Conservation (phyloP, 495 filamentous ascomycete genomes). For the Cenococcum geophilum region DNA sequence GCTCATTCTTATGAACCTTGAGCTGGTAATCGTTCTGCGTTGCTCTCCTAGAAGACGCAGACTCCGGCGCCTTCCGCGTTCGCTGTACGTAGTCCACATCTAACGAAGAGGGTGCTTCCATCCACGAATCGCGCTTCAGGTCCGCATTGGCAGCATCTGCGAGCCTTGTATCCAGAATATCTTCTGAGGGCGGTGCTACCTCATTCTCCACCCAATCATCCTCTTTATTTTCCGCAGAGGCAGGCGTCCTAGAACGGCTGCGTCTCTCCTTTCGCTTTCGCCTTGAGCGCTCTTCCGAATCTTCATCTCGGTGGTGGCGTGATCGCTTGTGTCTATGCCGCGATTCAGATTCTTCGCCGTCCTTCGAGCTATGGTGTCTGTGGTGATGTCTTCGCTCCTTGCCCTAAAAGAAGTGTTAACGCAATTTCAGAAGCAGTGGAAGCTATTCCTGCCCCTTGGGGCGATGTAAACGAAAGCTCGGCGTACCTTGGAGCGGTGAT, state of each 20-base stretch:
- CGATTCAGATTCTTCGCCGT: conserved; percentile 39
- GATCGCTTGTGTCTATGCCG: conserved; percentile 53
- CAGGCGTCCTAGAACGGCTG: conserved; percentile 12
- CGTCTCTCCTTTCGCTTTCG: conserved; percentile 24
- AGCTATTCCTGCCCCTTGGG: background rate
- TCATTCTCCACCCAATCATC: conserved; percentile 26
- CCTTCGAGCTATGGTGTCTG: conserved; percentile 38
- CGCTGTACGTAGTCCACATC: conserved; percentile 82
- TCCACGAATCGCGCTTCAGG: conserved; percentile 79
- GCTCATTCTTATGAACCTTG: conserved; percentile 71
- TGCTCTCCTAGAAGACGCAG: conserved; percentile 35
- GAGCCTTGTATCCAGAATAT: conserved; percentile 34
- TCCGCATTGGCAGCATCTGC: conserved; percentile 23
- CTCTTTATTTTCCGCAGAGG: conserved; percentile 22
- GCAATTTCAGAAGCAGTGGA: background rate
- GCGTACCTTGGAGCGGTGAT: conserved; percentile 26
- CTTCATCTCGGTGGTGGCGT: conserved; percentile 40
- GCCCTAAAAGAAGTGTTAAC: conserved; percentile 8
- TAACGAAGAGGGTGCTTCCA: conserved; percentile 75
- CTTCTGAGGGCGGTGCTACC: conserved; percentile 38
- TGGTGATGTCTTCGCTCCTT: conserved; percentile 33
- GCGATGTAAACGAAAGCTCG: background rate
- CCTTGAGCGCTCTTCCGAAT: conserved; percentile 27
- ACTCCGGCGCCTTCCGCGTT: conserved; percentile 47
- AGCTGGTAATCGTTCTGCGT: conserved; percentile 64